These are phyloP conservation scores for Smallanthus sonchifolius DNA, from an alignment of 129 eudicot species.

Conservation along the genomic window DNA sequence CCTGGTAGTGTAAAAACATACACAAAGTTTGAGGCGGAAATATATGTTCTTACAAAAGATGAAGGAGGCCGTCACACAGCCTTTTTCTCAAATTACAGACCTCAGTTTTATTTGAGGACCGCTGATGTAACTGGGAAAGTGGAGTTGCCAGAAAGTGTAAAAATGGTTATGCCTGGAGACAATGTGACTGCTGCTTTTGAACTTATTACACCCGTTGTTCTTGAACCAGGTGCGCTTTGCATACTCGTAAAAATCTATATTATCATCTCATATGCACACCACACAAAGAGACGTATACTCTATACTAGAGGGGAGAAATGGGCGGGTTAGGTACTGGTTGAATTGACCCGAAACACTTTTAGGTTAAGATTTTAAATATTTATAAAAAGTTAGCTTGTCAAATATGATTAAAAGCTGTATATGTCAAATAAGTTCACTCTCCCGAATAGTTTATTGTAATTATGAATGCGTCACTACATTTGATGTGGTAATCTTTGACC, in stretches of 20 bases:
- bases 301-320: background rate
- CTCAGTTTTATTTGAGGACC: slow-evolving; percentile 93
- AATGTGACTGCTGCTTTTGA: slow-evolving; percentile 93
- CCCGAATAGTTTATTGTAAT: too few species aligned
- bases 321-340: too few species aligned
- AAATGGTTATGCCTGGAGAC: slow-evolving; percentile 99
- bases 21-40: slow-evolving; percentile 79
- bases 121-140: slow-evolving; percentile 95
- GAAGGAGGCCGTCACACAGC: slow-evolving; percentile 99
- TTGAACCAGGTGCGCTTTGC: slow-evolving; percentile 63
- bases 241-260: background rate
- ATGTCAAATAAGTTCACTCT: too few species aligned
- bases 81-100: slow-evolving; percentile 82
- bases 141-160: slow-evolving; percentile 83
- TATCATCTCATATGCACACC: background rate
- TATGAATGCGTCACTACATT: too few species aligned
- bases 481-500: too few species aligned
- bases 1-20: slow-evolving; percentile 71
- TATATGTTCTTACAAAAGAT: slow-evolving; percentile 85
- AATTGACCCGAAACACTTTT: too few species aligned
- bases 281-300: background rate
- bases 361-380: too few species aligned
- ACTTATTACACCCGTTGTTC: slow-evolving; percentile 79
- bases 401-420: too few species aligned
- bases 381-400: too few species aligned